Percentiles rank a stretch among this genome's conserved stretches.
Evolutionary conservation across 1,284 basidiomycete genomes (phyloP).

Genomic region (Puccinia coronata): DNA sequence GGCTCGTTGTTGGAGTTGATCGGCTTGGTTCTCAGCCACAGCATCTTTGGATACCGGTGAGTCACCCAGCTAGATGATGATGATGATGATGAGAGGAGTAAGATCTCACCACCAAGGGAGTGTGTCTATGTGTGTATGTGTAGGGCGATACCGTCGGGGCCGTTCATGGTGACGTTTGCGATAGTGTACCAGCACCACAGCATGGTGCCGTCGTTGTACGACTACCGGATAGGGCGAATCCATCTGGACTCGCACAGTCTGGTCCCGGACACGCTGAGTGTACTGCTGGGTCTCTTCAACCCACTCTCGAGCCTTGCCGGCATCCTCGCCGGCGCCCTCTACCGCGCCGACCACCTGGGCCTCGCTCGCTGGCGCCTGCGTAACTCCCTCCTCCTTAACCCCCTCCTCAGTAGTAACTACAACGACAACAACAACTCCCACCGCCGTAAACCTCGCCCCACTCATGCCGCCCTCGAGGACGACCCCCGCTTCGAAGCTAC

Average conservation of each 20-base stretch:
- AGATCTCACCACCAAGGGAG: no score
- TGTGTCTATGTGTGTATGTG: no score
- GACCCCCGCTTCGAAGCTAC: slow-evolving; percentile 34
- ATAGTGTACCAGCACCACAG: slow-evolving; percentile 39
- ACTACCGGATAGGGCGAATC: slow-evolving; percentile 5
- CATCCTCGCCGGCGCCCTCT: slow-evolving; percentile 5
- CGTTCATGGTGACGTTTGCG: slow-evolving; percentile 45
- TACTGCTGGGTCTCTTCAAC: slow-evolving; percentile 26
- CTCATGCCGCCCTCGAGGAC: slow-evolving; percentile 30
- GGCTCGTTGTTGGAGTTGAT: slow-evolving; percentile 38
- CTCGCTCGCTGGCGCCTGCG: slow-evolving; percentile 24
- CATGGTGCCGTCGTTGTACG: slow-evolving; percentile 26
- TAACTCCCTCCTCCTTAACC: slow-evolving; percentile 16
- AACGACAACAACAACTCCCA: no score
- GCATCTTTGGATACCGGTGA: slow-evolving; percentile 33
- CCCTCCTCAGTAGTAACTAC: no score
- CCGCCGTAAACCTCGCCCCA: slow-evolving; percentile 27
- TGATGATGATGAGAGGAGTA: no score
- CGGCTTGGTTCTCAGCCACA: slow-evolving; percentile 22
- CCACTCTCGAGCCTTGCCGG: slow-evolving; percentile 27
- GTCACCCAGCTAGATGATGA: no score
- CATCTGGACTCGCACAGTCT: slow-evolving; percentile 40
- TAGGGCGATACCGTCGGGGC: slow-evolving; percentile 45
- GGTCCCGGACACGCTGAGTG: not conserved
- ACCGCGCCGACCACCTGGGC: not conserved